Evolutionary conservation across 352 stramenopile species (phyloP).

Genomic region (Phytophthora megakarya): DNA sequence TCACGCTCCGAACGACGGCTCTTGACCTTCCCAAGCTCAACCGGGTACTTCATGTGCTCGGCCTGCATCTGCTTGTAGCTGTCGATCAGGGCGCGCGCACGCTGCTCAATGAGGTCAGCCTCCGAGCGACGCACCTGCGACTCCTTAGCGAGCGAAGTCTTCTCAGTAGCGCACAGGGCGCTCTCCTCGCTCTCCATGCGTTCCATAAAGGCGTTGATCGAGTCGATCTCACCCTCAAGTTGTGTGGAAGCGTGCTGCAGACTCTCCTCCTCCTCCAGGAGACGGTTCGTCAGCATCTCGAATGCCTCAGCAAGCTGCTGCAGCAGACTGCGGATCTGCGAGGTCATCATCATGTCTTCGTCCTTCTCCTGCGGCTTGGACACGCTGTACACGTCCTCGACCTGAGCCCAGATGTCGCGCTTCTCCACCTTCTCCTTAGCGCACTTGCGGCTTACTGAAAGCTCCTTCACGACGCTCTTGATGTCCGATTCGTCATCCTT

Average conservation of each 20-base stretch:
- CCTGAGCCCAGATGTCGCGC: conserved; percentile 82
- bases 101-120: conserved; percentile 84
- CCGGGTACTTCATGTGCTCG: conserved; percentile 85
- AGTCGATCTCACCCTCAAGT: conserved; percentile 85
- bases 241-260: conserved; percentile 83
- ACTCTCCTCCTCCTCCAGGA: conserved; percentile 85
- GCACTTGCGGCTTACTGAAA: conserved; percentile 60
- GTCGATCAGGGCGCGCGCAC: conserved; percentile 77
- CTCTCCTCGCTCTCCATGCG: conserved; percentile 90
- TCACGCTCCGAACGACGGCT: conserved; percentile 78
- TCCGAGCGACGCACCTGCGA: conserved; percentile 81
- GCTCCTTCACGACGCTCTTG: conserved; percentile 70
- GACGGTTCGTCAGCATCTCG: conserved; percentile 88
- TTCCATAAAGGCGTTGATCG: conserved; percentile 90
- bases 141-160: conserved; percentile 86
- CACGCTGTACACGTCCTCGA: conserved; percentile 86
- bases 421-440: conserved; percentile 84
- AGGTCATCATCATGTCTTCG: conserved; percentile 93
- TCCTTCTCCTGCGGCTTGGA: conserved; percentile 88
- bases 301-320: conserved; percentile 88
- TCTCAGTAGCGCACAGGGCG: conserved; percentile 80
- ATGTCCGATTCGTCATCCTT: conserved; percentile 86
- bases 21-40: conserved; percentile 83
- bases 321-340: conserved; percentile 84
- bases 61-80: conserved; percentile 90